Evolutionary conservation across 805 yeast genomes (phyloP), one percentile per base, ranked within the genome.

Genomic region (Lipomyces mesembrius): DNA sequence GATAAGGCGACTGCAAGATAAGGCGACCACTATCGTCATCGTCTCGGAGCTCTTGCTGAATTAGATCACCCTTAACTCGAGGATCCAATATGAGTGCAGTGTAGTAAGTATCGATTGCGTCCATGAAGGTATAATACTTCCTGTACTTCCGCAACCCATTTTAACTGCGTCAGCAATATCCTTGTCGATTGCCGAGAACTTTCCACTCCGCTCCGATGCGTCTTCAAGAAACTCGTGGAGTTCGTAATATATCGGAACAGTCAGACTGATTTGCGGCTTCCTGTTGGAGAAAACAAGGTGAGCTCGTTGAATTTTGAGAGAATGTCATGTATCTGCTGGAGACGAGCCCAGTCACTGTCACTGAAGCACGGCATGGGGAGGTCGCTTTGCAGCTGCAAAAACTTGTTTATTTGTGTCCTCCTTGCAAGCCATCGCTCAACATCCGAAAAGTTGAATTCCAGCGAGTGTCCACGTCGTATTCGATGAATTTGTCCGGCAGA

Each of bases 11-110:
- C 20, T 51, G 2, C 25, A 51, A 22, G 54, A n/a, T 54, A 25
- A 32, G 34, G 34, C 20, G 20, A 25, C 20, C 57, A 54, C 34
- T 22, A 25, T 54, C 57, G 3, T 54, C 32, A 17, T 54, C 57
- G 35, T 54, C 29, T 54, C n/a, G 20, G 25, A 25, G 27, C 27
- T 25, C 4, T 54, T 29, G 1, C 3, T 1, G 37, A 51, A 51
- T 22, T 51, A 22, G 27, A 39, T 39, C 46, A 39, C 58, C 35
- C 22, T 55, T 55, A 14, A 55, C 58, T 14, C 58, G 37, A 1
- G 58, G 58, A 55, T 55, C 58, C 37, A 55, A 3, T 11, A 55
- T 55, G 20, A 55, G 32, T 20, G 58, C 58, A 11, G 58, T 55
- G 17, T 55, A n/a, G 22, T 55, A 55, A n/a, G 58, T 34, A n/a